These are phyloP conservation scores for Naematelia encephala DNA, from an alignment of 768 basidiomycete species.

Conservation along the genomic window DNA sequence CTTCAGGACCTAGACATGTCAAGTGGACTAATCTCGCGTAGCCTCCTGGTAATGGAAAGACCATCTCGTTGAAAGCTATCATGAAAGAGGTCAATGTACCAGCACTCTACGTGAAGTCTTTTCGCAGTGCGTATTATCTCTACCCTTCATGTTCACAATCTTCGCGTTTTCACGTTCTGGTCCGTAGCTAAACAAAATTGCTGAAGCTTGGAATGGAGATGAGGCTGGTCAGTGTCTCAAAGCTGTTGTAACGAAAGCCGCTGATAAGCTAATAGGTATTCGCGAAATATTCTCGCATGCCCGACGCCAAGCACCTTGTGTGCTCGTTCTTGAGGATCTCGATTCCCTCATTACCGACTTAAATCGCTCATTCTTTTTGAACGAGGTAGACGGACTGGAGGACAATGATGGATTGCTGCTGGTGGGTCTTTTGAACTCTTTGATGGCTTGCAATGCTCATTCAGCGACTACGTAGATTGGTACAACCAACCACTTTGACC, in stretches of 20 bases:
- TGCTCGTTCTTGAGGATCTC: conserved; percentile 62
- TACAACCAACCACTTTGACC: conserved; percentile 75
- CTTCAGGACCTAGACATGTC: too few relatives aligned
- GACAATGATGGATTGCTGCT: conserved; percentile 75
- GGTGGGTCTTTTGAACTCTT: conserved; percentile 50
- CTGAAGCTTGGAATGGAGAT: conserved; percentile 17
- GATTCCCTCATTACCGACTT: conserved; percentile 74
- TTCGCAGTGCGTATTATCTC: conserved; percentile 59
- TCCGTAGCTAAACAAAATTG: not conserved
- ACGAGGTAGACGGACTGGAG: conserved; percentile 72
- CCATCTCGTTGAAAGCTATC: conserved; percentile 72
- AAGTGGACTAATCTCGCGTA: conserved; percentile 2
- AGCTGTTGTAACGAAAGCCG: not conserved
- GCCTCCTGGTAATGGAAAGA: conserved; percentile 64
- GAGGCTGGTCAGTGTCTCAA: conserved; percentile 17
- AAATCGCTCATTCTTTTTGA: conserved; percentile 84
- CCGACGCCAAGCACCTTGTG: conserved; percentile 54
- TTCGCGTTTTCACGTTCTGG: not conserved
- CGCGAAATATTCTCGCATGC: conserved; percentile 67
- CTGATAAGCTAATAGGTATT: conserved; percentile 54
- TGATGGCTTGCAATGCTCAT: too few relatives aligned
- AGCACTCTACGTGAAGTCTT: conserved; percentile 78
- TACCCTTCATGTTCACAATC: not conserved
- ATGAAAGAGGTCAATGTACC: conserved; percentile 66
- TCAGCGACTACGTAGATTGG: conserved; percentile 41